These are phyloP conservation scores for Irpex sp. DNA, from an alignment of 1,284 basidiomycete species.

Conservation along the genomic window DNA sequence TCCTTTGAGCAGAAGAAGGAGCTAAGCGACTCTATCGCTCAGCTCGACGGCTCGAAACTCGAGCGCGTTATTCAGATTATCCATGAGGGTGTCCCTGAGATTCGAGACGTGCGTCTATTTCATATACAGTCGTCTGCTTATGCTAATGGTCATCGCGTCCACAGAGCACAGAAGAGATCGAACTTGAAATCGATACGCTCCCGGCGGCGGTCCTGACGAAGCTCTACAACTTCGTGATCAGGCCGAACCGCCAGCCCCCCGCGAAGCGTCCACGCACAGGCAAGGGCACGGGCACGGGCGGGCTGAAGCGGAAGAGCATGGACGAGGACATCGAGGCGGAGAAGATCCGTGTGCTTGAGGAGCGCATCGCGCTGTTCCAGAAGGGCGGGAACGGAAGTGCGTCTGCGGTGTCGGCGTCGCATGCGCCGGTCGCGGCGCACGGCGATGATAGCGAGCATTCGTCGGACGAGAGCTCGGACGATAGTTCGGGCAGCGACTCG, in stretches of 20 bases:
- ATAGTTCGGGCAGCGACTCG: constrained; percentile 77
- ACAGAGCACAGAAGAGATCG: constrained; percentile 93
- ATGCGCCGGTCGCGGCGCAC: constrained; percentile 23
- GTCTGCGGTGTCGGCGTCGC: constrained; percentile 30
- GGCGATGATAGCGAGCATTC: constrained; percentile 68
- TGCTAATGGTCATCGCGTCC: constrained; percentile 6
- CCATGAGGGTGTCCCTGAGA: constrained; percentile 84
- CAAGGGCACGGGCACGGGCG: constrained; percentile 81
- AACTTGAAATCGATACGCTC: constrained; percentile 91
- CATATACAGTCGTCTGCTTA: constrained; percentile 4
- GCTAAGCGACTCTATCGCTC: constrained; percentile 86
- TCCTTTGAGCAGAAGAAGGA: constrained; percentile 96
- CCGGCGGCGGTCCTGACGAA: constrained; percentile 82
- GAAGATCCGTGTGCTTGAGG: constrained; percentile 86
- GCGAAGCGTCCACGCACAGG: constrained; percentile 65
- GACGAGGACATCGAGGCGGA: constrained; percentile 87
- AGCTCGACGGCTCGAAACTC: constrained; percentile 74
- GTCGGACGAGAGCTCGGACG: constrained; percentile 73
- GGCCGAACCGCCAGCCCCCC: constrained; percentile 57
- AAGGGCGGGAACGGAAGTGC: constrained; percentile 38
- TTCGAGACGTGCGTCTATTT: constrained; percentile 74
- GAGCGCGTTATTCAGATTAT: constrained; percentile 90
- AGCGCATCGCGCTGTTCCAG: constrained; percentile 75
- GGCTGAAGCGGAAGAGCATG: constrained; percentile 88
- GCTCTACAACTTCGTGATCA: constrained; percentile 91